Base-by-base conservation (phyloP, 129 eudicot genomes). In the Pittosporum tobira region DNA sequence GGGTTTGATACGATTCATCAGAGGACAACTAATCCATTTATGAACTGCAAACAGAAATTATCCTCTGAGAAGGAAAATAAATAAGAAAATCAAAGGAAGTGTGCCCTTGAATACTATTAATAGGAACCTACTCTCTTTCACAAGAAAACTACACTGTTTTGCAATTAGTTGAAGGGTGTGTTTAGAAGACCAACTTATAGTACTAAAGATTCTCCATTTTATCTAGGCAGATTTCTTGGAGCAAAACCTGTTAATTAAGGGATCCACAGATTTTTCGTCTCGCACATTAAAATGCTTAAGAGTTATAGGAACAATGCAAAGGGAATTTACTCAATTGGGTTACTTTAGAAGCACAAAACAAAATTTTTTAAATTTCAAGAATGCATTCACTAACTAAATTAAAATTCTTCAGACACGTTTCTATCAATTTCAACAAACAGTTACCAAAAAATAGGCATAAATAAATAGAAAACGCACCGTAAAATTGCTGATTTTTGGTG, bases 401-500 rank as follows among this genome's bases (percentile, higher is more conserved):
- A 42, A 25, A 23, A 40, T 59, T 42, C 19, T 42, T 24, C 3
- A 12, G 40, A 30, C 11, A 25, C 4, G 45, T 20, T 61, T 45
- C 18, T 6, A 44, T 14, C 18, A 61, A 27, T 49, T 21, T 19
- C n/a, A 6, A 24, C 23, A n/a, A 5, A 23, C 21, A 59, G 19
- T 5, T 23, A 25, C 12, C 22, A 14, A 4, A 40, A 40, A 69
- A 16, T 45, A 23, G 48, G n/a, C 40, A n/a, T n/a, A n/a, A 49
- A 47, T 8, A 34, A 18, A 36, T 46, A 67, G 71, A 50, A 69
- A 59, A 23, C 71, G 18, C 79, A 93, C 99, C 67, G 68, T 70
- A 34, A 64, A 76, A 47, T 59, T 61, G 76, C 88, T 77, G 66
- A 93, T 74, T 61, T 70, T 74, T 16, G 86, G 72, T 15, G 82